Evolutionary conservation across 2,329 filamentous ascomycete genomes (phyloP).

Genomic region (Periconia sp.): DNA sequence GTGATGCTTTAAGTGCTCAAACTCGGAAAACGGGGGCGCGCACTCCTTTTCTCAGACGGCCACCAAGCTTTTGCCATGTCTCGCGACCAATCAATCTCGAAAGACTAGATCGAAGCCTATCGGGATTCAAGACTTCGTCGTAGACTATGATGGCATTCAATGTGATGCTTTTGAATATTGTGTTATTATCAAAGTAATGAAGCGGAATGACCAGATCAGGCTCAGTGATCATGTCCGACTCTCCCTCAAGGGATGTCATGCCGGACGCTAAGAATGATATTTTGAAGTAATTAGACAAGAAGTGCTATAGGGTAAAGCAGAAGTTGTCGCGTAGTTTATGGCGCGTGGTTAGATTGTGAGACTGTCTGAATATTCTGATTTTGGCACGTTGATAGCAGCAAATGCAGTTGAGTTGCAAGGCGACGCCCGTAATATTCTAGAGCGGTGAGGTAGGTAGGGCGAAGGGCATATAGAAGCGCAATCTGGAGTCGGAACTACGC

Average conservation of each 20-base stretch:
- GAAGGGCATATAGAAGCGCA: too few relatives aligned
- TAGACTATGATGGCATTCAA: conserved; percentile 4
- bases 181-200: conserved; percentile 5
- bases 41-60: conserved; percentile 1
- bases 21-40: background rate
- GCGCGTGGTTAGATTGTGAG: too few relatives aligned
- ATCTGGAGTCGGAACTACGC: too few relatives aligned
- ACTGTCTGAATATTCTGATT: too few relatives aligned
- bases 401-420: too few relatives aligned
- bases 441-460: too few relatives aligned
- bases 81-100: conserved; percentile 1
- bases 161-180: background rate
- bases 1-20: background rate
- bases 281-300: too few relatives aligned
- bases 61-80: conserved; percentile 5
- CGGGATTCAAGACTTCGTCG: conserved; percentile 3
- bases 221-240: background rate
- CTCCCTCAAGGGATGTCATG: background rate
- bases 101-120: conserved; percentile 4
- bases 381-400: too few relatives aligned
- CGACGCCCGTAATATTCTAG: too few relatives aligned
- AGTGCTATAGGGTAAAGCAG: too few relatives aligned
- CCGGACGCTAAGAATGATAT: too few relatives aligned
- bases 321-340: too few relatives aligned
- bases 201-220: conserved; percentile 3